Conservation (phyloP, 495 filamentous ascomycete species). For the Annulohypoxylon moriforme region DNA sequence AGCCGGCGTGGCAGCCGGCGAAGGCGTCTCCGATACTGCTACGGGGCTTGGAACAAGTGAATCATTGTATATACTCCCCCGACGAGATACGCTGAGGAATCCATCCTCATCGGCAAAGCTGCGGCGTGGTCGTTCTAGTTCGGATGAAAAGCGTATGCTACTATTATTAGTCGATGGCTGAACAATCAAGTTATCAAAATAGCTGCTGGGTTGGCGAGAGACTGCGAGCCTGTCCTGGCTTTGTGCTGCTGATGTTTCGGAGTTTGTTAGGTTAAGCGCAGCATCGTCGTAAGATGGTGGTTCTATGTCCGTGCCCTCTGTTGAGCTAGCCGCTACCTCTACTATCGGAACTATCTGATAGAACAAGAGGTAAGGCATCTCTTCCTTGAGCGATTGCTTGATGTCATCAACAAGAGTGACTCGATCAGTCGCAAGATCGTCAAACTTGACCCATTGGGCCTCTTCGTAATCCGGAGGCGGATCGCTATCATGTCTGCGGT, state of each 20-base stretch:
- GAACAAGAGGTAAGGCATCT: conserved; percentile 93
- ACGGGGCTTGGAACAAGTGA: conserved; percentile 54
- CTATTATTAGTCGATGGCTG: conserved; percentile 50
- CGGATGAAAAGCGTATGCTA: conserved; percentile 56
- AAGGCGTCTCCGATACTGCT: conserved; percentile 51
- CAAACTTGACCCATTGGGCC: conserved; percentile 87
- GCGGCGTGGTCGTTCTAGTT: conserved; percentile 49
- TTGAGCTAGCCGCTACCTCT: conserved; percentile 69
- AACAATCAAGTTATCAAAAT: conserved; percentile 50
- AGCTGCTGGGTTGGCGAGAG: conserved; percentile 54
- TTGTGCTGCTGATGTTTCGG: conserved; percentile 35
- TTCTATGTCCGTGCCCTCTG: conserved; percentile 61
- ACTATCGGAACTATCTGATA: conserved; percentile 92
- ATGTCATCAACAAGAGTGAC: conserved; percentile 82
- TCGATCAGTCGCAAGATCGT: conserved; percentile 77
- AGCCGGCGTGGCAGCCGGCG: conserved; percentile 54
- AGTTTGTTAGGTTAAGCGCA: conserved; percentile 44
- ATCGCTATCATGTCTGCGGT: conserved; percentile 64
- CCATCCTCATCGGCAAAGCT: conserved; percentile 55
- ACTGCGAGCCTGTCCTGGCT: conserved; percentile 43
- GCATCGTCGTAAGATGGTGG: conserved; percentile 69
- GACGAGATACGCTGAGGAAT: conserved; percentile 53
- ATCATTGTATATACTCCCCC: conserved; percentile 61
- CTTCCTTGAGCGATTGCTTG: conserved; percentile 75
- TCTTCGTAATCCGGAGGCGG: conserved; percentile 65